Base-by-base conservation (phyloP, 2,329 filamentous ascomycete species). In the Colletotrichum chlorophyti region DNA sequence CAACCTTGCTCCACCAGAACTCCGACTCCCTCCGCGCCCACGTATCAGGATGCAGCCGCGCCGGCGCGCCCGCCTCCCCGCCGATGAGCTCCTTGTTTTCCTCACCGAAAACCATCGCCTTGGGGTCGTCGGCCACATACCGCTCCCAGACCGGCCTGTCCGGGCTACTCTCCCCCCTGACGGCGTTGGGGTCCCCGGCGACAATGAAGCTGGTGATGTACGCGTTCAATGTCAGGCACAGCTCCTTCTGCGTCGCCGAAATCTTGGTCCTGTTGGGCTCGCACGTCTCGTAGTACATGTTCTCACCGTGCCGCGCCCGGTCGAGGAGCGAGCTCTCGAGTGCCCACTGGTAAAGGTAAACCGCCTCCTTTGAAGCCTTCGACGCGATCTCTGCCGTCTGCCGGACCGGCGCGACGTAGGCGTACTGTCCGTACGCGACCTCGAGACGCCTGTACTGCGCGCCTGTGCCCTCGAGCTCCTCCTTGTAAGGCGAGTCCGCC, bases 331-430 rank as follows among this genome's bases (percentile, higher is more conserved):
- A 57, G 5, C 72, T 71, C n/a, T 74, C 75, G 1, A 82, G 76
- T 0, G 83, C 85, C 69, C 80, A 89, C 66, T 86, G 83, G 66
- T 88, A 89, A 0, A 87, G 45, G 38, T 60, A 60, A 8, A 60
- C 51, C 7, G 57, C 51, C 43, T 50, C 37, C 6, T 7, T 17
- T 72, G 62, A 83, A 83, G 1, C 82, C 61, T 63, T 65, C 47
- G 11, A 53, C 9, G 1, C 70, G 31, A 76, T 76, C 48, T 82
- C 74, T 0, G 82, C 85, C 0, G 83, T 85, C 66, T 88, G 84
- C 2, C 87, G 74, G 0, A 89, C 83, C 0, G 87, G 86, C n/a
- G 83, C 83, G 40, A 87, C 82, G 65, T 89, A 89, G 0, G 85
- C 86, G 65, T 85, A 89, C 66, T 89, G 82, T 0, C 79, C 82